phyloP scores from a whole-genome alignment of 352 stramenopile genomes.

The Phytophthora pistaciae region DNA sequence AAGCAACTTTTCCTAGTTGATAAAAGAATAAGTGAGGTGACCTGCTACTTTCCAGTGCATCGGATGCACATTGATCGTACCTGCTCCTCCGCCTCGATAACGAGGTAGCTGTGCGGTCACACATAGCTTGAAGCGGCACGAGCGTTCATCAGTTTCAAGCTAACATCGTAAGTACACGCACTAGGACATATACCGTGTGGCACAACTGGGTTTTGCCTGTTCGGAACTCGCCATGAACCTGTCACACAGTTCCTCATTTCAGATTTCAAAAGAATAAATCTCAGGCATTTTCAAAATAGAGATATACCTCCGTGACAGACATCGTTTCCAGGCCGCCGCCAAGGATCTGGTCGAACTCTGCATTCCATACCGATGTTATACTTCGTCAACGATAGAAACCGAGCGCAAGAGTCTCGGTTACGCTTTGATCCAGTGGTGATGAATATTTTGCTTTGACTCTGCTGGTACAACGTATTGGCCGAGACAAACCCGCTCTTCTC shows the following conservation, averaged over 20 bases:
- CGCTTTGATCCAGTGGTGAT: constrained; percentile 80
- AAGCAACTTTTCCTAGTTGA: constrained; percentile 79
- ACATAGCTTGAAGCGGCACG: constrained; percentile 51
- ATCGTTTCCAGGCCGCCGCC: constrained; percentile 91
- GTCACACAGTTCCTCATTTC: too few relatives aligned
- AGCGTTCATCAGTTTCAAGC: not conserved
- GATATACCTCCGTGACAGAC: constrained; percentile 89
- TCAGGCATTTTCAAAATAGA: not conserved
- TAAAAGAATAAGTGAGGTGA: constrained; percentile 4
- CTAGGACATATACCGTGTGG: constrained; percentile 75
- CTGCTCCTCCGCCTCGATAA: constrained; percentile 83
- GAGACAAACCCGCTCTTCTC: constrained; percentile 83
- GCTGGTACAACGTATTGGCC: constrained; percentile 70
- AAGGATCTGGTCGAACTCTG: constrained; percentile 88
- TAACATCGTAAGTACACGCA: not conserved
- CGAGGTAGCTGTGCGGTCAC: constrained; percentile 87
- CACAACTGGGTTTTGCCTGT: constrained; percentile 96
- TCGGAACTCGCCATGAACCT: constrained; percentile 91
- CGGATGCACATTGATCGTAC: constrained; percentile 34
- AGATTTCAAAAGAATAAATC: not conserved
- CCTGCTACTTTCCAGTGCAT: not conserved
- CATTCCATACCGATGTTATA: not conserved
- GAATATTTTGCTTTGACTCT: constrained; percentile 78
- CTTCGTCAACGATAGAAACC: too few relatives aligned
- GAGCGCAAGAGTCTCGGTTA: too few relatives aligned